These are phyloP conservation scores for Dothistroma septosporum DNA, from an alignment of 2,329 filamentous ascomycete genomes.

Conservation along the genomic window DNA sequence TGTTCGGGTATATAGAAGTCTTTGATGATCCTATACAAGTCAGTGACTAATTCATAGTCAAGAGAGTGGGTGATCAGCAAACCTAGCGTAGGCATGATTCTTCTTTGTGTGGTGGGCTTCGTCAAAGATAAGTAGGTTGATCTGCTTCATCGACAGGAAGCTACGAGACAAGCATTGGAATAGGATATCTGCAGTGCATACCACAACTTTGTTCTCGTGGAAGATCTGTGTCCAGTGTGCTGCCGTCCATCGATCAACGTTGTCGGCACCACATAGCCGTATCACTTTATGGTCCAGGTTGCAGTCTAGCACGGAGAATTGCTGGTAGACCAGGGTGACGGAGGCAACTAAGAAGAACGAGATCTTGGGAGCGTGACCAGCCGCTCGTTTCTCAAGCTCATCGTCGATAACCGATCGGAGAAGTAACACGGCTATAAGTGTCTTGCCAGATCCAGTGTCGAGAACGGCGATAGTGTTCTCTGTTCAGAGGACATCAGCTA, in stretches of 20 bases:
- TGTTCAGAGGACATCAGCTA: background rate
- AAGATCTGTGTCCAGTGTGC: conserved; percentile 58
- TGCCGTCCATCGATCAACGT: conserved; percentile 57
- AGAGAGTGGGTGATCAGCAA: conserved; percentile 6
- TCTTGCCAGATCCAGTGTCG: conserved; percentile 94
- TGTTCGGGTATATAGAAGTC: conserved; percentile 67
- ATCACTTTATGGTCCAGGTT: conserved; percentile 75
- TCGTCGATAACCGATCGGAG: conserved; percentile 70
- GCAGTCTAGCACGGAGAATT: conserved; percentile 72
- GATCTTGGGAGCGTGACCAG: conserved; percentile 58
- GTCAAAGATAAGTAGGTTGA: conserved; percentile 90
- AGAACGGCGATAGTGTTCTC: conserved; percentile 88
- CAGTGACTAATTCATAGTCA: background rate
- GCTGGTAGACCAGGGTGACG: conserved; percentile 85
- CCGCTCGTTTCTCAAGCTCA: conserved; percentile 66
- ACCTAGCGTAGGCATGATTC: conserved; percentile 79
- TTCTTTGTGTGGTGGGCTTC: conserved; percentile 97
- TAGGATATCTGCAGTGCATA: conserved; percentile 88
- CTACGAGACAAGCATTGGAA: conserved; percentile 72
- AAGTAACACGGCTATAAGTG: conserved; percentile 85
- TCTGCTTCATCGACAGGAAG: conserved; percentile 73
- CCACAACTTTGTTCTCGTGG: conserved; percentile 70
- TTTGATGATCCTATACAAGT: conserved; percentile 64
- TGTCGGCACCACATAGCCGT: conserved; percentile 69
- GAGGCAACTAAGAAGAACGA: conserved; percentile 86